These are phyloP conservation scores for Talaromyces sp. DNA, from an alignment of 2,329 filamentous ascomycete genomes.

Conservation along the genomic window DNA sequence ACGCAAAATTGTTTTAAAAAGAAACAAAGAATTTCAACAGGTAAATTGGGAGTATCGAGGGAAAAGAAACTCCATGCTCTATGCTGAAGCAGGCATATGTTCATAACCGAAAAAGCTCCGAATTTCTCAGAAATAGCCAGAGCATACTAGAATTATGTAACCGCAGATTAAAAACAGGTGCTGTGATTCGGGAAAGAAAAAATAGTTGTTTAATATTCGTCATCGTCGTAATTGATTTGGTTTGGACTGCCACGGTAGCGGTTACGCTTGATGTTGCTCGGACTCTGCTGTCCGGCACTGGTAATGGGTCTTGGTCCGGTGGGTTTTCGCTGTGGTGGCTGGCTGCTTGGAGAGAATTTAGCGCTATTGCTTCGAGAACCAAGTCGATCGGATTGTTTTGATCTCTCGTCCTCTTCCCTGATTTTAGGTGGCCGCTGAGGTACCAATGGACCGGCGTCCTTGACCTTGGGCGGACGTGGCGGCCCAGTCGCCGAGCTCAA, in stretches of 20 bases:
- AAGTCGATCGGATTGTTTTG: slow-evolving; percentile 36
- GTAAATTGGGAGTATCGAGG: background rate
- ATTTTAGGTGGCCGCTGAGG: slow-evolving; percentile 45
- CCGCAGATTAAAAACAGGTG: background rate
- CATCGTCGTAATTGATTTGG: slow-evolving; percentile 18
- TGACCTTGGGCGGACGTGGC: slow-evolving; percentile 49
- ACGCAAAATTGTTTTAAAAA: background rate
- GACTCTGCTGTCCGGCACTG: slow-evolving; percentile 20
- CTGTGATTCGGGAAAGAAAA: background rate
- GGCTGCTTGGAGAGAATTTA: slow-evolving; percentile 20
- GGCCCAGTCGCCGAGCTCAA: slow-evolving; percentile 36
- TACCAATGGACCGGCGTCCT: slow-evolving; percentile 55
- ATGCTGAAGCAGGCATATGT: slow-evolving; percentile 5
- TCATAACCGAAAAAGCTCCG: background rate
- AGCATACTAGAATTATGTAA: slow-evolving; percentile 1
- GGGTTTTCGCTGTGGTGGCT: slow-evolving; percentile 28
- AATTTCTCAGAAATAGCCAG: background rate
- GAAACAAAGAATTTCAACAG: background rate
- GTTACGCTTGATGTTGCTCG: slow-evolving; percentile 20
- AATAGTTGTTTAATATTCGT: slow-evolving; percentile 5
- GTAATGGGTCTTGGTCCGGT: slow-evolving; percentile 35
- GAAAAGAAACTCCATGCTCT: slow-evolving; percentile 2
- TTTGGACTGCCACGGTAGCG: slow-evolving; percentile 27
- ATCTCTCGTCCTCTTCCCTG: slow-evolving; percentile 27
- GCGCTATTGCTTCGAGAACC: slow-evolving; percentile 28